These are phyloP conservation scores for Tricholoma sp. DNA, from an alignment of 768 basidiomycete genomes.

Conservation along the genomic window DNA sequence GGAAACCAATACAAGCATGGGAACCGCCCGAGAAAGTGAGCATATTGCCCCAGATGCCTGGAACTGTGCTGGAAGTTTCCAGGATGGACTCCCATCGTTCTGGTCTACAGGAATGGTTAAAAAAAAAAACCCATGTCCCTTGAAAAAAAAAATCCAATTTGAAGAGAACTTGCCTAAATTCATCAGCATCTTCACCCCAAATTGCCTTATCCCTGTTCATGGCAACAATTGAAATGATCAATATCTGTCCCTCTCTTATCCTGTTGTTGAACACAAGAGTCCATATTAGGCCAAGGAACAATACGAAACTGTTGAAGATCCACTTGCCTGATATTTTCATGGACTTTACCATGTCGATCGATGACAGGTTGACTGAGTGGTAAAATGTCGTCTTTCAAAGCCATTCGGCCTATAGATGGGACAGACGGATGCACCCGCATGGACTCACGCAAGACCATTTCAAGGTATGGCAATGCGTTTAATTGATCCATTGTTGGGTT, in stretches of 20 bases:
- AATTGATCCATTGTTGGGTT: conserved; percentile 67
- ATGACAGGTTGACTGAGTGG: conserved; percentile 43
- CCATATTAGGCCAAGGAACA: neutral
- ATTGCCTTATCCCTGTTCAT: conserved; percentile 47
- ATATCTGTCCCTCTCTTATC: conserved; percentile 39
- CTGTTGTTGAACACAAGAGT: conserved; percentile 6
- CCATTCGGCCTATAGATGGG: conserved; percentile 34
- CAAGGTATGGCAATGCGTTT: conserved; percentile 60
- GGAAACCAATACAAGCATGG: conserved; percentile 61
- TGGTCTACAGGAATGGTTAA: conserved; percentile 44
- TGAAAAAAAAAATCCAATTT: conserved; percentile 5
- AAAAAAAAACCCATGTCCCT: neutral
- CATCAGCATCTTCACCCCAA: conserved; percentile 59
- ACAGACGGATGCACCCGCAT: conserved; percentile 54
- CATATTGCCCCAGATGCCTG: conserved; percentile 57
- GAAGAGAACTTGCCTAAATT: conserved; percentile 47
- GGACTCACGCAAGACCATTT: conserved; percentile 55
- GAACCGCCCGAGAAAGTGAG: conserved; percentile 63
- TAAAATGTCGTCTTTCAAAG: conserved; percentile 46
- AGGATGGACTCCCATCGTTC: conserved; percentile 59
- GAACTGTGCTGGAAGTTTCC: conserved; percentile 37
- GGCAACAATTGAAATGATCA: conserved; percentile 45
- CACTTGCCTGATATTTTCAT: conserved; percentile 34
- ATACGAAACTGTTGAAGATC: neutral
- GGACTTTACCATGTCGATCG: conserved; percentile 35